Evolutionary conservation across 345 rosid genomes (phyloP).

Genomic region (Salix exigua): DNA sequence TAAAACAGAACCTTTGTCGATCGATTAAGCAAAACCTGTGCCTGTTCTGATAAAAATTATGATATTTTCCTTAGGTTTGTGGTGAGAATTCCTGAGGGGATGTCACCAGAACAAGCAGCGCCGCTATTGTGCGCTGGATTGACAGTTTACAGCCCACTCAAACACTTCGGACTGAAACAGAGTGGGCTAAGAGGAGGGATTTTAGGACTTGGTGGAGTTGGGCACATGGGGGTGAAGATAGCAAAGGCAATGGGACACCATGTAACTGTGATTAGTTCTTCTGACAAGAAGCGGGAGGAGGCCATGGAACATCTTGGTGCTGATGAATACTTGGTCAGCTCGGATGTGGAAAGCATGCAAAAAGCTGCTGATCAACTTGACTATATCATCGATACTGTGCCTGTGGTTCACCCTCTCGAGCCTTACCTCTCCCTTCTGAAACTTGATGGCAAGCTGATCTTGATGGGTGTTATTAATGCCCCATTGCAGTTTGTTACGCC

Average conservation of each 20-base stretch:
- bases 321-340: slow-evolving; percentile 74
- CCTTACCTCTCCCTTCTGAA: slow-evolving; percentile 67
- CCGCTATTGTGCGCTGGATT: slow-evolving; percentile 85
- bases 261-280: slow-evolving; percentile 89
- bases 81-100: slow-evolving; percentile 81
- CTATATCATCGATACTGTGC: slow-evolving; percentile 85
- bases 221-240: slow-evolving; percentile 95
- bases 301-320: slow-evolving; percentile 85
- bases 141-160: slow-evolving; percentile 85
- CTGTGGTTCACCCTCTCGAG: slow-evolving; percentile 77
- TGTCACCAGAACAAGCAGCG: slow-evolving; percentile 82
- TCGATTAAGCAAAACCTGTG: background rate
- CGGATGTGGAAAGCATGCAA: slow-evolving; percentile 54
- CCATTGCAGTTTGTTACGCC: slow-evolving; percentile 76
- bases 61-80: slow-evolving; percentile 51
- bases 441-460: slow-evolving; percentile 80
- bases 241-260: slow-evolving; percentile 98
- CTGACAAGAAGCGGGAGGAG: slow-evolving; percentile 77
- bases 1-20: background rate
- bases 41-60: background rate
- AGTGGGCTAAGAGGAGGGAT: slow-evolving; percentile 79
- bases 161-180: slow-evolving; percentile 61
- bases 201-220: slow-evolving; percentile 92
- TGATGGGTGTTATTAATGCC: slow-evolving; percentile 69
- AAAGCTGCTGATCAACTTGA: slow-evolving; percentile 71